Base-by-base conservation (phyloP, 352 stramenopile genomes). In the Phytophthora idaei region DNA sequence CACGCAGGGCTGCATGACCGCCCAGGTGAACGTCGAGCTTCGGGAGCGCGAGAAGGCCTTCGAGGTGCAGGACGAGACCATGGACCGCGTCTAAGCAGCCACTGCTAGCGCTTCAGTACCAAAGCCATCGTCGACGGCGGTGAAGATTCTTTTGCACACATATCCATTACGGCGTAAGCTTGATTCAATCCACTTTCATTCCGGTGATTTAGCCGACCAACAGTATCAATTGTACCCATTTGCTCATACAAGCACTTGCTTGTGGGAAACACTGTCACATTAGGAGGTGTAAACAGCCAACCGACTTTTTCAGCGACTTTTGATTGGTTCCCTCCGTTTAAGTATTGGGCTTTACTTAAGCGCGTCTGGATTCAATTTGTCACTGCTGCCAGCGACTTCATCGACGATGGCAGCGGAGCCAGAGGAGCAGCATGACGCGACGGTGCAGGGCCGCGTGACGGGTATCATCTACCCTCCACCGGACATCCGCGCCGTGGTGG, bases 401-500 rank as follows among this genome's bases (percentile, higher is more conserved):
- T 34, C 37, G 29, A 74, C 28, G 11, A 80, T 75, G 69, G 41
- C 45, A 34, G 66, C 52, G 57, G 72, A 59, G 58, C 41, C 55
- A 3, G 71, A 67, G 21, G 45, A 57, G 29, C 53, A 69, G 12
- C 47, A 66, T 55, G 76, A 71, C 9, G 72, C 71, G 52, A 87
- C 77, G 7, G 66, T 87, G 64, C 87, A 95, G 70, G 88, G 86
- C 58, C 76, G 72, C 39, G 87, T 95, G 66, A 97, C 85, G 54
- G 95, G 93, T 52, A 76, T 99, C 39, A 99, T 99, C 81, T 92
- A 95, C 59, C 98, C 98, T 54, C 98, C 98, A 45, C 97, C 97
- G 10, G 97, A 99, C 62, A 99, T 99, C 62, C 90, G 97, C 51
- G 95, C 94, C 4, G 95, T 99, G 32, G 96, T 98, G 56, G 97